Evolutionary conservation across 352 stramenopile species (phyloP).

Genomic region (Pythium utonaiense): DNA sequence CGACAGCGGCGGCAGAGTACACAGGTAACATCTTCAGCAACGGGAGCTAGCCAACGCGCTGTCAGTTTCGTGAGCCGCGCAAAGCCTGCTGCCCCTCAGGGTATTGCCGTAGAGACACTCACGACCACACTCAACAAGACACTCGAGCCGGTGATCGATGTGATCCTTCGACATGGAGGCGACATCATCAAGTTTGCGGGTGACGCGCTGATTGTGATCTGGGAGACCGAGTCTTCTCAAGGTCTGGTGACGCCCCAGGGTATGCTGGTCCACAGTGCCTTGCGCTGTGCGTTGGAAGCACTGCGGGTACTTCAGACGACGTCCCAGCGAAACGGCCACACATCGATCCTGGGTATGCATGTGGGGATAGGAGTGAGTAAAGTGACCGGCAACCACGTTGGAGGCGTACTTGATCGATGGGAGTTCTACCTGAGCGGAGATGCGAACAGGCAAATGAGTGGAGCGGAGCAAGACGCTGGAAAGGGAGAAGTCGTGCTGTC

Average conservation of each 20-base stretch:
- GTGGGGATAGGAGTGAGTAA: constrained; percentile 77
- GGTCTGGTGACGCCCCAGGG: constrained; percentile 33
- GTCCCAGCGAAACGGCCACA: constrained; percentile 21
- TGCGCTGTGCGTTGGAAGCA: constrained; percentile 57
- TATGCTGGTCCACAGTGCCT: constrained; percentile 50
- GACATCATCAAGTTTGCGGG: constrained; percentile 86
- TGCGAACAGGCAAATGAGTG: constrained; percentile 79
- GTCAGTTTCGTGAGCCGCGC: constrained; percentile 48
- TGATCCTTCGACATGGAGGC: constrained; percentile 65
- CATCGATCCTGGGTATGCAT: constrained; percentile 66
- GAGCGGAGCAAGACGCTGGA: constrained; percentile 57
- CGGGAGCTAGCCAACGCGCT: neutral
- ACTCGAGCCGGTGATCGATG: constrained; percentile 71
- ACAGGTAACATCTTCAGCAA: neutral
- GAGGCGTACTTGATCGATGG: constrained; percentile 77
- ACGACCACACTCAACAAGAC: constrained; percentile 79
- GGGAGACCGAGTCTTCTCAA: constrained; percentile 57
- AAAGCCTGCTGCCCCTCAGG: constrained; percentile 47
- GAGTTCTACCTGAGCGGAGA: constrained; percentile 86
- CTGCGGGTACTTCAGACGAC: constrained; percentile 37
- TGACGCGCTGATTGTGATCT: constrained; percentile 80
- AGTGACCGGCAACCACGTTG: constrained; percentile 77
- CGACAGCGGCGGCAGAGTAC: constrained; percentile 33
- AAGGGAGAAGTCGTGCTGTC: constrained; percentile 78
- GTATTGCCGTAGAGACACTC: constrained; percentile 65